phyloP scores from a whole-genome alignment of 2,329 filamentous ascomycete genomes.

The Aspergillus melleus region DNA sequence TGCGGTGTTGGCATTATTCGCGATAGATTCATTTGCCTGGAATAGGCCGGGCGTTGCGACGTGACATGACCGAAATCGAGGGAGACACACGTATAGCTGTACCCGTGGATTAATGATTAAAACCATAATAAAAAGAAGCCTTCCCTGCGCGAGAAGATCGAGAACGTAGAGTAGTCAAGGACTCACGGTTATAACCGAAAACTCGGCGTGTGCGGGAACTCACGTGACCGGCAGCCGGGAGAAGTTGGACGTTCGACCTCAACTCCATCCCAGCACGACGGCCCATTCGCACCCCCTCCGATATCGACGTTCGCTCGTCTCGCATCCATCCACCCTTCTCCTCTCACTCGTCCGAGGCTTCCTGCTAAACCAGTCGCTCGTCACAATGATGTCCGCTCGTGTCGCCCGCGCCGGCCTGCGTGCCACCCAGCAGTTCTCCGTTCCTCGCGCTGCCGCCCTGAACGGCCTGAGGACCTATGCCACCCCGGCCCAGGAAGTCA shows the following conservation, averaged over 20 bases:
- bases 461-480: constrained; percentile 72
- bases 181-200: constrained; percentile 16
- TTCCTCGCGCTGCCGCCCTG: constrained; percentile 40
- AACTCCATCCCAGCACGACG: constrained; percentile 19
- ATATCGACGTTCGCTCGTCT: constrained; percentile 27
- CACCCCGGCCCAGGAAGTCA: constrained; percentile 65
- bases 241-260: constrained; percentile 25
- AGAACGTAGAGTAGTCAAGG: no score
- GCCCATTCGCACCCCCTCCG: constrained; percentile 20
- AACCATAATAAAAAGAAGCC: no score
- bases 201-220: constrained; percentile 28
- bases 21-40: constrained; percentile 2
- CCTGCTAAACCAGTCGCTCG: constrained; percentile 4
- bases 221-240: constrained; percentile 28
- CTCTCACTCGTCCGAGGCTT: neutral
- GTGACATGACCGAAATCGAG: neutral
- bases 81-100: neutral
- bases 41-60: constrained; percentile 5
- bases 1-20: constrained; percentile 11
- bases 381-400: constrained; percentile 57
- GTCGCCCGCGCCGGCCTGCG: constrained; percentile 58
- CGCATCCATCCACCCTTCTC: constrained; percentile 23
- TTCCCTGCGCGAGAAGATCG: no score
- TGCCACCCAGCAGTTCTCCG: constrained; percentile 48
- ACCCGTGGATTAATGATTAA: no score